Base-by-base conservation (phyloP, 371 early-diverging fungal species). In the Capniomyces stellatus region DNA sequence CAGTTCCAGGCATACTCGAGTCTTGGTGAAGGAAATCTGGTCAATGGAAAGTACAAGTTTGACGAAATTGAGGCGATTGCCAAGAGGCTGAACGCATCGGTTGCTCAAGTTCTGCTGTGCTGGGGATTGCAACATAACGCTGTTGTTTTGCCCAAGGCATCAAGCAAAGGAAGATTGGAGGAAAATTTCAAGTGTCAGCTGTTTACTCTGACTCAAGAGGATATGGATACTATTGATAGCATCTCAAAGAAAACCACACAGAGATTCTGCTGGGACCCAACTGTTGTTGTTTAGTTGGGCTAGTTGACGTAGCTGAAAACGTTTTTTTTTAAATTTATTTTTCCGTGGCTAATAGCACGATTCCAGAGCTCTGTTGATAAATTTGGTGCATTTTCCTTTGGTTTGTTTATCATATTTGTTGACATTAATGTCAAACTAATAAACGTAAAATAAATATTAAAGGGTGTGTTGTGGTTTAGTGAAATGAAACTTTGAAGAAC, bases 1-100 rank as follows among this genome's bases (percentile, higher is more conserved):
- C 63, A 61, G 19, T 71, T 89, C 3, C 82, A 89, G 54, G 93
- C 90, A 0, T 98, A 96, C 62, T 88, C 90, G 2, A 82, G 85
- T 56, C 71, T 96, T 2, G 98, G 97, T 0, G 89, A 90, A 66
- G 86, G 88, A 0, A 59, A 61, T 2, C 62, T 87, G 0, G 57
- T 85, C 13, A 63, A 70, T 6, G 74, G 71, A 4, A 51, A 59
- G 8, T 39, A 40, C 0, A 27, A 35, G 43, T 47, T 55, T 22
- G 63, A 53, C 13, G 58, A 58, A 44, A 52, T 82, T 13, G 50
- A 64, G 1, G 52, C 15, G 0, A 60, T 83, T 35, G 68, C 74
- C 1, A 35, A 58, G 8, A 57, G 52, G 28, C 54, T 66, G 2
- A 52, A 64, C 8, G 60, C 65, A 19, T 69, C 78, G 0, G 50